Base-by-base conservation (phyloP, 1,284 basidiomycete genomes). In the Sporisorium scitamineum region DNA sequence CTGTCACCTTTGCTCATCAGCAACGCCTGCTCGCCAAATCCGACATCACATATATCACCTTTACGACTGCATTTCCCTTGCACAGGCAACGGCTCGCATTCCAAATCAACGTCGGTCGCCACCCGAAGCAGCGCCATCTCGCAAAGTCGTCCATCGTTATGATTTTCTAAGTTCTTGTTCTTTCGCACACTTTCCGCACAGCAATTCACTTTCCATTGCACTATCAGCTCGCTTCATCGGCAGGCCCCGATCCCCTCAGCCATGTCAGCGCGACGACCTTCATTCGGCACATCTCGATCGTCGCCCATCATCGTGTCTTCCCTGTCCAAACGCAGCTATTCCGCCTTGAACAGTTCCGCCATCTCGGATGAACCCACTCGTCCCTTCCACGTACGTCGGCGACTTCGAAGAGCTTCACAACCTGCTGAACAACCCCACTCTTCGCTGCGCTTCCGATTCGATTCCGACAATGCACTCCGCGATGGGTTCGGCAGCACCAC, bases 401-500 rank as follows among this genome's bases (percentile, higher is more conserved):
- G 68, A 20, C 11, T 69, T 5, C 53, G 72, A 11, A 11, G 72
- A 53, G 65, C 72, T 22, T 75, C 72, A 2, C 72, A 75, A 20
- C 72, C 72, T 13, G 62, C 51, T 16, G 60, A 58, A 14, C 42
- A 42, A 44, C 55, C 42, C 8, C 45, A 48, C 2, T 13, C 57
- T 0, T 52, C 69, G 9, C n/a, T 65, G 13, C 62, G 55, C 14
- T 55, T 71, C 47, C 62, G 62, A 37, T 52, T 54, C 50, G 51
- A 58, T 41, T 6, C 66, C 1, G 54, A 61, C 31, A 67, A 70
- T 22, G 26, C 58, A 16, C 52, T 61, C 2, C 44, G 54, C 10
- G 69, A 65, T 55, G 62, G 69, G 5, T 60, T 62, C 41, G 62
- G 65, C 58, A 68, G 56, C 51, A 52, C 70, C n/a, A 76, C 65